Evolutionary conservation across 208 protist species (phyloP).

Genomic region (Leishmania amazonensis): DNA sequence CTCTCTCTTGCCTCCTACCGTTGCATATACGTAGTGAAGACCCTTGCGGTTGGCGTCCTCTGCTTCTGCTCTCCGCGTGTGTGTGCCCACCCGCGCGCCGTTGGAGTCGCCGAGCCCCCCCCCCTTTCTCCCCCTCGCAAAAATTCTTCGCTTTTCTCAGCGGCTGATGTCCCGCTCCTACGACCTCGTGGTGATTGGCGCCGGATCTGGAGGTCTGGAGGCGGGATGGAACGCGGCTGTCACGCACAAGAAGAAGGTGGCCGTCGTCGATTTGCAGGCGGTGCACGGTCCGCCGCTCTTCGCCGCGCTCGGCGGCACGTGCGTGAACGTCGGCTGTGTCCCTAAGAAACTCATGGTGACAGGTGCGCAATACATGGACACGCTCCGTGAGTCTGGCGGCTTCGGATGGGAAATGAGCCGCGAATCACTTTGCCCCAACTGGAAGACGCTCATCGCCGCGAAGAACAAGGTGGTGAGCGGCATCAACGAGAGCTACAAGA

Average conservation of each 20-base stretch:
- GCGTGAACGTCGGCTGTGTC: slow-evolving; percentile 89
- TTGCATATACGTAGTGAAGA: background rate
- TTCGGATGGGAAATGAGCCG: slow-evolving; percentile 85
- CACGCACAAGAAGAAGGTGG: slow-evolving; percentile 87
- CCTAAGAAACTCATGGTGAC: slow-evolving; percentile 92
- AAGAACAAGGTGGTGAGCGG: slow-evolving; percentile 85
- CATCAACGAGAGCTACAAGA: slow-evolving; percentile 93
- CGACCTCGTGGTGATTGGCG: slow-evolving; percentile 91
- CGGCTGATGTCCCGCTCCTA: slow-evolving; percentile 69
- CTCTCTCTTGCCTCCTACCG: background rate
- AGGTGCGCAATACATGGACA: slow-evolving; percentile 82
- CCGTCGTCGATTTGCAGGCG: slow-evolving; percentile 85
- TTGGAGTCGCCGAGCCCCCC: background rate
- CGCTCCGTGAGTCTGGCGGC: slow-evolving; percentile 71
- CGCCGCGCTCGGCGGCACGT: slow-evolving; percentile 82
- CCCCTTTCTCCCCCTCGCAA: background rate
- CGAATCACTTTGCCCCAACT: slow-evolving; percentile 60
- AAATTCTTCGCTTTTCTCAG: slow-evolving; percentile 56
- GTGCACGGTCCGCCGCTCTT: slow-evolving; percentile 80
- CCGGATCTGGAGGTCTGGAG: slow-evolving; percentile 87
- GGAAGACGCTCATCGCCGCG: slow-evolving; percentile 85
- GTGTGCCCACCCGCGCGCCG: too few relatives aligned
- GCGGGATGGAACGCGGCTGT: slow-evolving; percentile 85
- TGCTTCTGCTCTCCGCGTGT: too few relatives aligned
- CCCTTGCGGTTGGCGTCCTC: too few relatives aligned